These are phyloP conservation scores for Schizosaccharomyces japonicus DNA, from an alignment of 805 yeast species.

Conservation along the genomic window DNA sequence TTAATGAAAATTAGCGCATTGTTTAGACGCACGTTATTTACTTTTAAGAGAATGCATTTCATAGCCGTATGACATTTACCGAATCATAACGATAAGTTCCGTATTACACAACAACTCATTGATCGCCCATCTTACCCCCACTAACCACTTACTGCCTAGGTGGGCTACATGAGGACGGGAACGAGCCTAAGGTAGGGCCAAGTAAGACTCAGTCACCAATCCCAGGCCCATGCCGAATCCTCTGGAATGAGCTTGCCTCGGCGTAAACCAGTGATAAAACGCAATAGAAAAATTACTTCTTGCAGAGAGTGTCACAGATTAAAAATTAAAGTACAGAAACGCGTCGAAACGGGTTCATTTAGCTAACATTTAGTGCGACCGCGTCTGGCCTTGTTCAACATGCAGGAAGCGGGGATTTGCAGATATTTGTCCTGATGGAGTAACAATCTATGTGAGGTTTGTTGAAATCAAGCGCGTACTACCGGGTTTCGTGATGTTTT, in stretches of 20 bases:
- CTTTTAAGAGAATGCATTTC: no score
- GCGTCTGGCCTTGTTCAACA: neutral
- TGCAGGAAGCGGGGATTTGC: neutral
- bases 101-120: no score
- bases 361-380: neutral
- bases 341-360: neutral
- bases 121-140: no score
- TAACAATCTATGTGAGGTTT: neutral
- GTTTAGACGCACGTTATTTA: no score
- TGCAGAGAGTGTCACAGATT: slow-evolving; percentile 1
- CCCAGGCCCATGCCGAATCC: no score
- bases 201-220: no score
- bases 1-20: no score
- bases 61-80: no score
- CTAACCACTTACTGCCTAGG: no score
- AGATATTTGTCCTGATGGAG: neutral
- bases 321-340: neutral
- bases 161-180: no score
- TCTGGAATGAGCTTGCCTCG: neutral
- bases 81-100: no score
- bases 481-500: neutral
- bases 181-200: no score
- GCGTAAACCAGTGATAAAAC: neutral
- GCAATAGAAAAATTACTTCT: slow-evolving; percentile 1
- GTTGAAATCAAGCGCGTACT: neutral